A percentile compares a stretch with the other conserved stretches of the same genome.
phyloP scores from a whole-genome alignment of 108 stramenopile species.

The Nitzschia palea region DNA sequence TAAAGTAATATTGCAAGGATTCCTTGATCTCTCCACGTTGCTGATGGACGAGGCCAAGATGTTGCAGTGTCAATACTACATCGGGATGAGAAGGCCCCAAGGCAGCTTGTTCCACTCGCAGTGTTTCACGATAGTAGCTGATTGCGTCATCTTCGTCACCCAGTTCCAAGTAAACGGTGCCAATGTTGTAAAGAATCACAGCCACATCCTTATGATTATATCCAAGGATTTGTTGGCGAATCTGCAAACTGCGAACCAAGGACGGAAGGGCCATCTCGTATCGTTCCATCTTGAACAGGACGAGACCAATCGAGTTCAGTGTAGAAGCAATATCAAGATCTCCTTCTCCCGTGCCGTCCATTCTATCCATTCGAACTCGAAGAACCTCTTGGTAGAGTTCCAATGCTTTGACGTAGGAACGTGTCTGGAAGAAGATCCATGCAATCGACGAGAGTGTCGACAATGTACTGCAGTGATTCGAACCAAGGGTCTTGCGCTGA shows the following conservation, averaged over 20 bases:
- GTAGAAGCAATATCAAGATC: constrained; percentile 59
- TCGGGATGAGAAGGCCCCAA: constrained; percentile 51
- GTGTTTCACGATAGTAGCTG: constrained; percentile 51
- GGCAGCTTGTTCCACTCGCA: constrained; percentile 51
- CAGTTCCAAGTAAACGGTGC: constrained; percentile 56
- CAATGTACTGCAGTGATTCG: constrained; percentile 35
- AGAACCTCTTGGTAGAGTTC: constrained; percentile 64
- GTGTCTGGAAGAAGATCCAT: constrained; percentile 50
- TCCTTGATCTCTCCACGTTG: constrained; percentile 53
- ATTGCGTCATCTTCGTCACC: constrained; percentile 67
- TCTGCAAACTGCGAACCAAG: constrained; percentile 57
- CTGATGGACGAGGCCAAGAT: constrained; percentile 63
- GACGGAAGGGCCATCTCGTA: constrained; percentile 58
- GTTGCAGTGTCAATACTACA: constrained; percentile 54
- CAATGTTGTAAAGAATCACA: constrained; percentile 56
- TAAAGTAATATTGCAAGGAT: constrained; percentile 48
- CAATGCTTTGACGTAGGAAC: constrained; percentile 49
- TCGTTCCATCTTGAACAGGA: constrained; percentile 58
- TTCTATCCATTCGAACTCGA: constrained; percentile 48
- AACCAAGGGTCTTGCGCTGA: constrained; percentile 36
- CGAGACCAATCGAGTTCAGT: constrained; percentile 59
- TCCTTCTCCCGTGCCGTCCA: constrained; percentile 37
- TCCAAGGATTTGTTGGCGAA: constrained; percentile 45
- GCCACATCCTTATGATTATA: constrained; percentile 53
- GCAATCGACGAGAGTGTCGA: constrained; percentile 54